Conservation (phyloP, 371 early-diverging fungal genomes). For the Lichtheimia corymbifera region DNA sequence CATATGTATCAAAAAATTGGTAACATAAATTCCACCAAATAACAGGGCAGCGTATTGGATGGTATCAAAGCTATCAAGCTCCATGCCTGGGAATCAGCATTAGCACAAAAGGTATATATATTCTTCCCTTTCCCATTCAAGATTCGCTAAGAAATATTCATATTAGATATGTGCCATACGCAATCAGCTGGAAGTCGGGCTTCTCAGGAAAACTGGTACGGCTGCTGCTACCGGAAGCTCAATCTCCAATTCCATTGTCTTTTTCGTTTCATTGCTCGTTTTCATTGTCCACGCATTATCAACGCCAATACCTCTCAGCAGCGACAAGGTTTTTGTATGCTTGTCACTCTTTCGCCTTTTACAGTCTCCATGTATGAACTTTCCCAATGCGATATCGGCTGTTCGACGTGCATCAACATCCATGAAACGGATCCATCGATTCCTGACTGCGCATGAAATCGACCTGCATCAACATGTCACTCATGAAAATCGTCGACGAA, state of each 20-base stretch:
- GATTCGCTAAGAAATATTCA: neutral
- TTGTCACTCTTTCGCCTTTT: slow-evolving; percentile 91
- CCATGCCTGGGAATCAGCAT: slow-evolving; percentile 78
- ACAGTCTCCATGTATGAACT: slow-evolving; percentile 84
- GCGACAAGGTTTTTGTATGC: slow-evolving; percentile 81
- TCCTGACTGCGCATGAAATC: slow-evolving; percentile 44
- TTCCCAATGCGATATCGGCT: slow-evolving; percentile 59
- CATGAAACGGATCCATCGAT: slow-evolving; percentile 74
- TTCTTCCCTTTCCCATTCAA: neutral
- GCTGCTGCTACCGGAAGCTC: slow-evolving; percentile 64
- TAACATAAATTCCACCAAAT: neutral
- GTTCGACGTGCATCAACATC: slow-evolving; percentile 84
- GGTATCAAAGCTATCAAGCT: slow-evolving; percentile 93
- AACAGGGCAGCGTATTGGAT: slow-evolving; percentile 77
- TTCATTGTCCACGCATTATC: slow-evolving; percentile 77
- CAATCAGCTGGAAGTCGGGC: slow-evolving; percentile 72
- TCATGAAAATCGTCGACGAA: slow-evolving; percentile 26
- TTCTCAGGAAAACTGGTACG: slow-evolving; percentile 72
- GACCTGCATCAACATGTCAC: too few relatives aligned
- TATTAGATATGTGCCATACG: slow-evolving; percentile 68
- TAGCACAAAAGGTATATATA: slow-evolving; percentile 48
- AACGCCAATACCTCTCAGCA: slow-evolving; percentile 64
- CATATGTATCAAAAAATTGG: too few relatives aligned
- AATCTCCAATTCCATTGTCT: slow-evolving; percentile 77
- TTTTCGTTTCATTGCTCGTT: slow-evolving; percentile 82